Evolutionary conservation across 352 stramenopile genomes (phyloP), one percentile per base, ranked within the genome.

Genomic region (Thraustochytrium sp.): DNA sequence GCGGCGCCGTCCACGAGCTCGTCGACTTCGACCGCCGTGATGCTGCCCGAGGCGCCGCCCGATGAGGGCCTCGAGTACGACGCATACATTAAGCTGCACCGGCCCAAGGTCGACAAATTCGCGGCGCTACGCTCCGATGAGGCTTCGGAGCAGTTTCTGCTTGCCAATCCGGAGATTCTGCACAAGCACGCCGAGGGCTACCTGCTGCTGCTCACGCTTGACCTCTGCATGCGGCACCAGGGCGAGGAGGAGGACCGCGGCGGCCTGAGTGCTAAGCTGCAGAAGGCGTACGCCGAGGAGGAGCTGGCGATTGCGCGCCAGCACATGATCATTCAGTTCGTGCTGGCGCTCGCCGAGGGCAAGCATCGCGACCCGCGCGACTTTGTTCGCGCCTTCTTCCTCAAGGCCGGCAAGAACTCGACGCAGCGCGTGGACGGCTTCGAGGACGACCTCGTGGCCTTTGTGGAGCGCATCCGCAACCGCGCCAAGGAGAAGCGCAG

Each of bases 131-230:
- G 85, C 42, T 85, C 77, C 68, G 86, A 94, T 77, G 89, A 92
- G 23, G 82, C 85, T 38, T 92, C 90, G 18, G 89, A 93, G 85
- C 87, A 93, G 18, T 94, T 93, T 84, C 87, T 96, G 11, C 65
- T 93, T 36, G 86, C 90, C 72, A 78, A 95, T 77, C 91, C 90
- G 29, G 84, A 89, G 72, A 88, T 95, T n/a, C 75, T 96, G 26
- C 90, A 94, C 84, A 92, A 96, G 85, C 92, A 96, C 88, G 88
- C 90, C 48, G 90, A 91, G 65, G 93, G 90, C 74, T 96, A 95
- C 80, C 85, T 96, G 0, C 87, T 96, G 37, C 85, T 96, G 29
- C 90, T 88, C 38, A 91, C 88, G 75, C 84, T 96, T 8, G 92
- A 96, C 86, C 91, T 95, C 84, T 92, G 95, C 88, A 96, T 96